phyloP scores from a whole-genome alignment of 73 alveolate genomes.

The Effrenium voratum region DNA sequence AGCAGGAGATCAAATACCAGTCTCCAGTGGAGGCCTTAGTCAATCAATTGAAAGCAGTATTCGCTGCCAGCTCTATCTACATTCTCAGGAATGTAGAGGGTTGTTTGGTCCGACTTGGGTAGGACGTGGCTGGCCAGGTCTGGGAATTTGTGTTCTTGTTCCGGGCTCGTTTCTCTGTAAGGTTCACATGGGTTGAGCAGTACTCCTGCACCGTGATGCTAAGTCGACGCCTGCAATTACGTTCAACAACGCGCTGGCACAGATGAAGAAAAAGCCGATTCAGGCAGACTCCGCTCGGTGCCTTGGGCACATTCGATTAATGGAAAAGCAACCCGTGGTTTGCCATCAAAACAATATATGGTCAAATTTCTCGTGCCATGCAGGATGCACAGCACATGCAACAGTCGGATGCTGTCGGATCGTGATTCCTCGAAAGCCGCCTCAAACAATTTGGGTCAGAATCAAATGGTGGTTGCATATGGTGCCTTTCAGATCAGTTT shows the following conservation, averaged over 20 bases:
- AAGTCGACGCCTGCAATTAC: constrained; percentile 60
- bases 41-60: no score
- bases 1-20: constrained; percentile 43
- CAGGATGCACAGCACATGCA: no score
- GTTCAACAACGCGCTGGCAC: constrained; percentile 80
- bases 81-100: background rate
- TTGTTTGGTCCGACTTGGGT: background rate
- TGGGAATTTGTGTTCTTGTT: background rate
- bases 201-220: background rate
- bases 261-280: constrained; percentile 75
- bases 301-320: no score
- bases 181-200: background rate
- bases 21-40: background rate
- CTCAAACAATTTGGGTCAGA: no score
- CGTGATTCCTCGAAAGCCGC: no score
- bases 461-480: no score
- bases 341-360: no score
- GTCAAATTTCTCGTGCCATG: no score
- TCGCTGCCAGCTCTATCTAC: background rate
- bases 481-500: no score
- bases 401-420: no score
- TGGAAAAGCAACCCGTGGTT: no score
- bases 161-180: background rate
- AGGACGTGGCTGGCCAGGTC: background rate
- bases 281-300: no score